Evolutionary conservation across 768 basidiomycete genomes (phyloP), one percentile per base, ranked within the genome.

Genomic region (Mycena capillaripes): DNA sequence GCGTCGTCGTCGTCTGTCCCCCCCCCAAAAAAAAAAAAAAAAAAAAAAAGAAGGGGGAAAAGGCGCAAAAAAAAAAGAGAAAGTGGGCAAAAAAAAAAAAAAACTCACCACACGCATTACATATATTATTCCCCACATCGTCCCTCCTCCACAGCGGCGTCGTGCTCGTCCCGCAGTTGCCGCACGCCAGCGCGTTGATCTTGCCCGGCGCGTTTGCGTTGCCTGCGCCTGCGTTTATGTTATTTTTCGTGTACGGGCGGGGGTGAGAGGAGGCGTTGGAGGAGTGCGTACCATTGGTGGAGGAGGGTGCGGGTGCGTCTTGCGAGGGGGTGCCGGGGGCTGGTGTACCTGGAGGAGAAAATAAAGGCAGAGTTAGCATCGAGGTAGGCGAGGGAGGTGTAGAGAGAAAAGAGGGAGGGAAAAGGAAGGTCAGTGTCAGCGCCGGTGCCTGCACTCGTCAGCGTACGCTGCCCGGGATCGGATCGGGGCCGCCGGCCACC

Each of bases 61-160:
- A n/a, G 21, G 30, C 17, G 11, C n/a, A 29, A 27, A 40, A 46
- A 27, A 46, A 56, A 76, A 76, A 70, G 38, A 48, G 48, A 75
- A 69, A 78, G 57, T 74, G 9, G 21, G 42, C 23, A 75, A 72
- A 72, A 76, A 75, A 32, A 61, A 83, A 87, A 78, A 79, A 90
- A 88, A 84, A 91, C 95, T 79, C 83, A 97, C 95, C 96, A 83
- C 96, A 97, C 63, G 96, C 96, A 84, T 97, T 97, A 82, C 96
- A 97, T 70, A 96, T 95, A 80, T 95, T 96, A 82, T 96, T 96
- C 66, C 96, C 96, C 48, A 94, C 91, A 79, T 95, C 93, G 79
- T 97, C 95, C 76, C 96, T 85, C 76, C 96, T 87, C 96, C 96
- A 97, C 11, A 97, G 84, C 16, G 96, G 96, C 4, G 95, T 97